Percentiles rank a stretch among this genome's conserved stretches.
Evolutionary conservation across 768 basidiomycete genomes (phyloP).

Genomic region (Pleurotus sapidus): DNA sequence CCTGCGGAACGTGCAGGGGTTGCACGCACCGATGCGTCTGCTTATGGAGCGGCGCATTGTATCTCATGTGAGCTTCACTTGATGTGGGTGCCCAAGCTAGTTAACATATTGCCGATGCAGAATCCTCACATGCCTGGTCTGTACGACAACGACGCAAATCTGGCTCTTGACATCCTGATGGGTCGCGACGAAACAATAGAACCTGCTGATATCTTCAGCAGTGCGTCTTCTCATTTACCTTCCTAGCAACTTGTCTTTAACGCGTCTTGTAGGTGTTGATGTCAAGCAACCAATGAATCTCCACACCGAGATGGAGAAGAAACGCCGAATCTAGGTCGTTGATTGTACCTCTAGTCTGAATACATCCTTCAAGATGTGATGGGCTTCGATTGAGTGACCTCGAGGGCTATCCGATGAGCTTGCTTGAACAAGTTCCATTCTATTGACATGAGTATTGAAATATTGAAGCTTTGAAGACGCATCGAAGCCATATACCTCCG

Average conservation of each 20-base stretch:
- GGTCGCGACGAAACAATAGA: slow-evolving; percentile 87
- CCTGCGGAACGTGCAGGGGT: slow-evolving; percentile 79
- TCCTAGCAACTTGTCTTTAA: not conserved
- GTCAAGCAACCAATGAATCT: slow-evolving; percentile 43
- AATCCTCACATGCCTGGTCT: slow-evolving; percentile 64
- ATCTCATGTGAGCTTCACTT: slow-evolving; percentile 50
- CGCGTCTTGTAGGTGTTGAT: slow-evolving; percentile 47
- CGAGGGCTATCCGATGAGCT: no score
- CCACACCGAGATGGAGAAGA: slow-evolving; percentile 69
- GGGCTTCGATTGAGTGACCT: no score
- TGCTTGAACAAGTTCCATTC: no score
- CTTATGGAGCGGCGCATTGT: slow-evolving; percentile 96
- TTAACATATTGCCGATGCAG: slow-evolving; percentile 30
- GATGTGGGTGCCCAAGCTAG: not conserved
- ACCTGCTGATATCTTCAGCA: slow-evolving; percentile 75
- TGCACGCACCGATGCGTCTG: slow-evolving; percentile 85
- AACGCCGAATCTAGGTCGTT: slow-evolving; percentile 36
- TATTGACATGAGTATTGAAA: no score
- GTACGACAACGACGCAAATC: slow-evolving; percentile 54
- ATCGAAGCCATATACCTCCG: no score
- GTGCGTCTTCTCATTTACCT: slow-evolving; percentile 34
- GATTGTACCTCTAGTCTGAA: no score
- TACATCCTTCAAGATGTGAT: no score
- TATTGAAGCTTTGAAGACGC: no score
- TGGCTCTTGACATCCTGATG: slow-evolving; percentile 91